Conservation (phyloP, 1,139 yeast genomes). For the Lipomyces yarrowii region DNA sequence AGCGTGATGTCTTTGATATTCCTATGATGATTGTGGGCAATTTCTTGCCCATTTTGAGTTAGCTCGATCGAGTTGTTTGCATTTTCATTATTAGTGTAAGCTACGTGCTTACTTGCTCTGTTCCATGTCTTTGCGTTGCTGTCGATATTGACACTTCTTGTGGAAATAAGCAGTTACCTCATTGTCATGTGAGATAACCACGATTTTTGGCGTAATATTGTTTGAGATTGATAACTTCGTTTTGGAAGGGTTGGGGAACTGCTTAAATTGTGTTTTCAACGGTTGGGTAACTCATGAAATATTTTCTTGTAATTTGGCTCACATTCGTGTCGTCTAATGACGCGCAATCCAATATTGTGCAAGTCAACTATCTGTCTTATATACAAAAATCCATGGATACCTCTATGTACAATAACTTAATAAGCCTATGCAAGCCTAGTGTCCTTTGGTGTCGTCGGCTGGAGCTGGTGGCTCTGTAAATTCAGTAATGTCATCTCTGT, state of each 20-base stretch:
- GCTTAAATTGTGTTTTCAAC: too few species aligned
- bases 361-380: not conserved
- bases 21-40: constrained; percentile 97
- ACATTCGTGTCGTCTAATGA: not conserved
- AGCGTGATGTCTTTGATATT: constrained; percentile 85
- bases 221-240: too few species aligned
- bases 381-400: not conserved
- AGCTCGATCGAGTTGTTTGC: not conserved
- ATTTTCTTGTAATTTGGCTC: not conserved
- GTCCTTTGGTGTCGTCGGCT: not conserved
- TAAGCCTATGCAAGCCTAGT: not conserved
- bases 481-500: constrained; percentile 23
- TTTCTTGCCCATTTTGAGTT: constrained; percentile 65
- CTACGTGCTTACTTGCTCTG: not conserved
- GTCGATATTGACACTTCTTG: too few species aligned
- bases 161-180: not conserved
- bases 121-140: not conserved
- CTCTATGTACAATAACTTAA: not conserved
- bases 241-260: too few species aligned
- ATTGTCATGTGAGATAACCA: too few species aligned
- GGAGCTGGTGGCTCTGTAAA: constrained; percentile 4
- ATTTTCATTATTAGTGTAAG: not conserved
- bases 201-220: too few species aligned
- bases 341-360: not conserved
- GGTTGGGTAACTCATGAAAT: too few species aligned